Evolutionary conservation across 305 asterid genomes (phyloP).

Genomic region (Fraxinus latifolia): DNA sequence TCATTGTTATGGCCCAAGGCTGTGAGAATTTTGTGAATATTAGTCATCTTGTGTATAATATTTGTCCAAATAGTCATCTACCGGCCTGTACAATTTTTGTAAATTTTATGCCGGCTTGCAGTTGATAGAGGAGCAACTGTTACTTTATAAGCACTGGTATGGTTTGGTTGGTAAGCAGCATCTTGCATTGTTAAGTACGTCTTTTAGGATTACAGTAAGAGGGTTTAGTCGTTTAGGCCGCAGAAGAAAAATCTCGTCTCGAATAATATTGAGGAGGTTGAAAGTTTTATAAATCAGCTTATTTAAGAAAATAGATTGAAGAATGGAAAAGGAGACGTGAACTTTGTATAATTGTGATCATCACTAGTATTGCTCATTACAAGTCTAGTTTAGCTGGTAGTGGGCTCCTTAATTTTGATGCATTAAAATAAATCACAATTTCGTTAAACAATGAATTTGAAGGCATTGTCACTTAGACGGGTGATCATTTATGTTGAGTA

Average conservation of each 20-base stretch:
- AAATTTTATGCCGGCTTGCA: not conserved
- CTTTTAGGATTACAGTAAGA: not conserved
- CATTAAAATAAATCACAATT: not conserved
- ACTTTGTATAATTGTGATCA: not conserved
- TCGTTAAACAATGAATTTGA: no score
- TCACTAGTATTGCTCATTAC: no score
- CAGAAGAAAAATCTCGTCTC: not conserved
- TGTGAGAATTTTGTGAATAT: constrained; percentile 38
- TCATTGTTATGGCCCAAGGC: constrained; percentile 38
- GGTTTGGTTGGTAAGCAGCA: not conserved
- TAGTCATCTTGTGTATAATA: constrained; percentile 1
- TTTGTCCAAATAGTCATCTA: not conserved
- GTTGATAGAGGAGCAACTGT: not conserved
- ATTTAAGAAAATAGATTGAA: not conserved
- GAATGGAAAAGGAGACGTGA: not conserved
- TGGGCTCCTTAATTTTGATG: not conserved
- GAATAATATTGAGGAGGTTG: not conserved
- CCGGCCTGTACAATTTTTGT: not conserved
- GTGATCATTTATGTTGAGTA: no score
- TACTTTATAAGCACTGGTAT: not conserved
- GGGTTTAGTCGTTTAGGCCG: not conserved
- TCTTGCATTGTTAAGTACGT: not conserved
- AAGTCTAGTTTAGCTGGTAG: no score
- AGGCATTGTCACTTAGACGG: no score
- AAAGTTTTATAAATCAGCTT: not conserved